These are phyloP conservation scores for Trichomonas vaginalis DNA, from an alignment of 208 protist genomes.

Conservation along the genomic window DNA sequence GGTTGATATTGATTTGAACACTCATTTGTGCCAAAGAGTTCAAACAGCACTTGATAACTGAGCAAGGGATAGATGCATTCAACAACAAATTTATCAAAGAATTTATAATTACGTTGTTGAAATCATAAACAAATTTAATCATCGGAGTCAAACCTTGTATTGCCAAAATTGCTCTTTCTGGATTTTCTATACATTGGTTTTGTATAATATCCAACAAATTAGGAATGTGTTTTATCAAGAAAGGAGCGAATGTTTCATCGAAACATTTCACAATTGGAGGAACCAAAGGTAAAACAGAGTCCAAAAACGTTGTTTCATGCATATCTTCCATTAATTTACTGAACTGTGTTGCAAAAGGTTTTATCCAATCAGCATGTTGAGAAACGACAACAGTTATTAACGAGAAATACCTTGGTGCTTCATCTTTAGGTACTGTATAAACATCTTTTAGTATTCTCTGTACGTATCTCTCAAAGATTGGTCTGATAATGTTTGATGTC, in stretches of 20 bases:
- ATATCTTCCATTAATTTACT: not conserved
- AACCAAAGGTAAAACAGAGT: not conserved
- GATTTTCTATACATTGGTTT: not conserved
- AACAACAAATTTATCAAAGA: not conserved
- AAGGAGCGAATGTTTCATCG: not conserved
- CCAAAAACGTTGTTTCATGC: not conserved
- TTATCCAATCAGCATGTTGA: not conserved
- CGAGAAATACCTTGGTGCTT: not conserved
- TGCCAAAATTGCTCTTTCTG: not conserved
- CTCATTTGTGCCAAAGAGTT: not conserved
- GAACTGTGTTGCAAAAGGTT: not conserved
- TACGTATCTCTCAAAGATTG: not conserved
- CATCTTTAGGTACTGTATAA: not conserved
- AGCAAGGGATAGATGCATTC: not conserved
- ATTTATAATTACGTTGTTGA: not conserved
- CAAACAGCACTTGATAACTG: not conserved
- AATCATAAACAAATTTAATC: not conserved
- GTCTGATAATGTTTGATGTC: not conserved
- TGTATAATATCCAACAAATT: not conserved
- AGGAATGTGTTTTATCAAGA: not conserved
- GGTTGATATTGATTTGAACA: not conserved
- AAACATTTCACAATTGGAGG: not conserved
- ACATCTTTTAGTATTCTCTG: not conserved
- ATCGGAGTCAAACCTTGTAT: not conserved
- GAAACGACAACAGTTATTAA: not conserved